These are phyloP conservation scores for Gyrodon lividus DNA, from an alignment of 768 basidiomycete species.

Conservation along the genomic window DNA sequence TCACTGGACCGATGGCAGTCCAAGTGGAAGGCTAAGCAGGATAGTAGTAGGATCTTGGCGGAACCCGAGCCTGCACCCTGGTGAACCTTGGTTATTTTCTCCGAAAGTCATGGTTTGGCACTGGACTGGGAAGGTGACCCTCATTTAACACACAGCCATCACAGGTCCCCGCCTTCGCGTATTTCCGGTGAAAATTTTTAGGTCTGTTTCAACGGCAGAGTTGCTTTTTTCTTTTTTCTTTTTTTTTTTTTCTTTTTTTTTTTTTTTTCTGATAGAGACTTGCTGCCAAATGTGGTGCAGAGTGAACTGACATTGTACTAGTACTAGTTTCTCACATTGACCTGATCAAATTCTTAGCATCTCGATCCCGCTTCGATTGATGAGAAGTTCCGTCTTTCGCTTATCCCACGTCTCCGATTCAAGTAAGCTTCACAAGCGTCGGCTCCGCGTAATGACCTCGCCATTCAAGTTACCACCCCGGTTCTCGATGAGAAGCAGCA, in stretches of 20 bases:
- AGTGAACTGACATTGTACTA: background rate
- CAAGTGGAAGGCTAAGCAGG: too few relatives aligned
- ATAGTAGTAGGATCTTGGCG: conserved; percentile 29
- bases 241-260: too few relatives aligned
- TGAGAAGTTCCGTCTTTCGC: background rate
- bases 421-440: too few relatives aligned
- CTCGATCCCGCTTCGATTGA: background rate
- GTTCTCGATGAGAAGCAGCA: background rate
- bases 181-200: conserved; percentile 37
- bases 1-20: background rate
- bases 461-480: background rate
- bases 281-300: background rate
- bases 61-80: conserved; percentile 31
- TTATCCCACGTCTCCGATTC: too few relatives aligned
- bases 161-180: conserved; percentile 39
- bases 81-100: conserved; percentile 31
- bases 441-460: conserved; percentile 16
- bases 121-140: conserved; percentile 15
- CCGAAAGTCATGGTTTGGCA: conserved; percentile 29
- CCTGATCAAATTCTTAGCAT: too few relatives aligned
- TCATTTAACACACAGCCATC: conserved; percentile 38
- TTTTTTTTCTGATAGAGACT: too few relatives aligned
- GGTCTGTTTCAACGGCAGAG: conserved; percentile 22
- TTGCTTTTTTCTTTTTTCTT: conserved; percentile 12
- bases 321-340: too few relatives aligned